phyloP scores from a whole-genome alignment of 495 filamentous ascomycete genomes.

The Podospora comata region DNA sequence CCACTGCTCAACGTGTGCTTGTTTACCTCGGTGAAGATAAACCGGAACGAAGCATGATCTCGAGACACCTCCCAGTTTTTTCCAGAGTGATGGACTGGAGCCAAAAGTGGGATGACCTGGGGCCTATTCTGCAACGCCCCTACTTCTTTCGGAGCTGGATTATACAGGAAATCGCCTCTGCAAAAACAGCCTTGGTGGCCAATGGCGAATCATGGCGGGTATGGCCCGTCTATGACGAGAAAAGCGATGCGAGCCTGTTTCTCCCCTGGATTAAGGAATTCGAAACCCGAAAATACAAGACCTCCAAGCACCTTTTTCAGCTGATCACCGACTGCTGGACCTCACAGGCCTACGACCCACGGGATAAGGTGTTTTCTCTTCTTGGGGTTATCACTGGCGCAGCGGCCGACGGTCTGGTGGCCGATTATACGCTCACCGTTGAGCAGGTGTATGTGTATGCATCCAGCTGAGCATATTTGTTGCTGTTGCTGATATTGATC shows the following conservation, averaged over 20 bases:
- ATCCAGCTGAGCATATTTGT: not conserved
- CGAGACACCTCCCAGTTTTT: not conserved
- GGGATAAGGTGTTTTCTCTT: constrained; percentile 33
- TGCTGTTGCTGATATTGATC: not conserved
- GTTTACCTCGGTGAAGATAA: constrained; percentile 28
- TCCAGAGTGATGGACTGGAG: constrained; percentile 9
- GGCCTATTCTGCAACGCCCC: constrained; percentile 17
- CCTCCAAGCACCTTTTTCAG: constrained; percentile 17
- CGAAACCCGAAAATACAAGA: constrained; percentile 19
- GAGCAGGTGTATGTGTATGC: constrained; percentile 17
- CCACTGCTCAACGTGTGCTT: constrained; percentile 27
- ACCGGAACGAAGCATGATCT: constrained; percentile 7
- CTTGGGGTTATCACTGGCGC: constrained; percentile 25
- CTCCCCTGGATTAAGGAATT: constrained; percentile 23
- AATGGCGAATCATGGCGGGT: constrained; percentile 19
- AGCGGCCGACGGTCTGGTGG: constrained; percentile 19
- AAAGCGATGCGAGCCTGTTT: constrained; percentile 6
- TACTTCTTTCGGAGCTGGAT: constrained; percentile 30
- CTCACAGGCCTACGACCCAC: constrained; percentile 25
- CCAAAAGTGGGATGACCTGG: constrained; percentile 18
- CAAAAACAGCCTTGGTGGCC: constrained; percentile 22
- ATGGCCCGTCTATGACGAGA: constrained; percentile 19
- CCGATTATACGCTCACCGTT: constrained; percentile 24
- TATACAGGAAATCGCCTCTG: constrained; percentile 27
- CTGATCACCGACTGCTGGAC: constrained; percentile 26